Evolutionary conservation across 352 stramenopile species (phyloP), one percentile per base, ranked within the genome.

Genomic region (Phytophthora macrochlamydospora): DNA sequence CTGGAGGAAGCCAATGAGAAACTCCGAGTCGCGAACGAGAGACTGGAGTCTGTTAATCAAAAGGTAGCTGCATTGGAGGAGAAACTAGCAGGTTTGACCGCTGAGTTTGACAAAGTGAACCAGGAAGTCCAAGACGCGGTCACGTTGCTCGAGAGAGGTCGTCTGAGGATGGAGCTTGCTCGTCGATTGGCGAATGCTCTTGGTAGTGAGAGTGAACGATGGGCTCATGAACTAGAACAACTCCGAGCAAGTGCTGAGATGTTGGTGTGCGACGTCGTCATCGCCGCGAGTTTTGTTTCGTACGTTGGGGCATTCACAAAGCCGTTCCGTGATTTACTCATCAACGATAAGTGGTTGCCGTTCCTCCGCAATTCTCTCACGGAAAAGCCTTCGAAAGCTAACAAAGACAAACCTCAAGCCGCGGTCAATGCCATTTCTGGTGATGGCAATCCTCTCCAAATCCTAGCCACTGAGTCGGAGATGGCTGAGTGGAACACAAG

Each of bases 261-360:
- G 31, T 69, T 98, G 11, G 84, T 94, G 1, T 94, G 92, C 29
- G 94, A 99, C 56, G 90, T 98, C 42, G 65, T 98, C 3, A 63
- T 98, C 2, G 92, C 91, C 32, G 85, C 91, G 7, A 95, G 92
- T 14, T 98, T 98, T 55, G 94, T 98, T 31, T 97, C 89, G 28
- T 98, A 98, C 45, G 80, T 93, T n/a, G 95, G 93, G 7, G 91
- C 93, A 2, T 98, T 98, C 62, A 98, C 93, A 2, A 98, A 98
- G 51, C 73, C 80, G 0, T 98, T 97, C 63, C 86, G 95, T 11
- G 91, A 98, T 48, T 45, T 83, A 3, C 74, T 98, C 12, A 76
- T 98, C 44, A 64, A 71, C 2, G 69, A 93, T 1, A 87, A 95
- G 38, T 98, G 96, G 87, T 48, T 96, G 7, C 90, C 91, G 2